Evolutionary conservation across 202 grass and related monocot species (phyloP), one percentile per base, ranked within the genome.

Genomic region (Digitaria exilis): DNA sequence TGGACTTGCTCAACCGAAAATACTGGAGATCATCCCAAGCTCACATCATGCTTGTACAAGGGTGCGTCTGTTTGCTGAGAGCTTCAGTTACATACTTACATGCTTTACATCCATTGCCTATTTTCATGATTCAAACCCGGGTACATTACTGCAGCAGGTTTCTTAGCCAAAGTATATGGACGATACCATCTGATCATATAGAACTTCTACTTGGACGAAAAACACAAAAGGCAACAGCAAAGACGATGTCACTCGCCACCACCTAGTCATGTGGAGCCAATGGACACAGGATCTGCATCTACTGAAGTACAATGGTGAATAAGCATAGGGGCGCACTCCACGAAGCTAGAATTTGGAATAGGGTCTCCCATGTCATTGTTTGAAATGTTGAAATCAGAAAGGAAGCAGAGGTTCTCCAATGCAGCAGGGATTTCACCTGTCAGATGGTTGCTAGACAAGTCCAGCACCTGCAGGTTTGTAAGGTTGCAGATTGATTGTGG

Each of bases 381-480:
- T 0, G 77, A 50, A 30, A 93, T 58, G 71, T 29, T 71, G 45
- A 93, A 76, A 58, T 19, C 35, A 76, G 77, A 32, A 84, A 93
- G 81, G 77, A 32, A 73, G 80, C 66, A 10, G 7, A 86, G 76
- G 10, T 35, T 82, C 18, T 83, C 84, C 41, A 93, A 13, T 58
- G 84, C 87, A 71, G 6, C 62, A 17, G 90, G 90, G 66, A 92
- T 77, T 9, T 1, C 49, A 57, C 90, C 90, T 34, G 62, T 87
- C 49, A 89, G 71, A 44, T 78, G 52, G 28, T 94, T 94, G 64
- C 56, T 83, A 24, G 91, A 90, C 46, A 94, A 66, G 41, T 90
- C 84, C 4, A 94, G 68, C 31, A 73, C 82, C 69, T 68, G 80
- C 54, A 91, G 24, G 15, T 61, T 31, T 4, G 82, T 83, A 48